phyloP scores from a whole-genome alignment of 768 basidiomycete genomes.

The Russula earlei region DNA sequence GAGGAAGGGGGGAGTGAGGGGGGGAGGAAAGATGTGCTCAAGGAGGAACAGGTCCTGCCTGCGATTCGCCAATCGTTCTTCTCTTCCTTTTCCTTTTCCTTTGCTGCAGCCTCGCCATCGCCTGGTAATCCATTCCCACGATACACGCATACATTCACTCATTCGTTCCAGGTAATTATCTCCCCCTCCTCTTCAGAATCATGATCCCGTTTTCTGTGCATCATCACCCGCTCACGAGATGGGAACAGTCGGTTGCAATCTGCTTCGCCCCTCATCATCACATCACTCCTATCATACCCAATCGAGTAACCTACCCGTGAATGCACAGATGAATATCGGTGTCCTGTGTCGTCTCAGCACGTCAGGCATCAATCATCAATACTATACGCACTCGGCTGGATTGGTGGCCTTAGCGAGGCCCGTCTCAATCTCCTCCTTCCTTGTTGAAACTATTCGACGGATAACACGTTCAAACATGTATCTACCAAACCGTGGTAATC shows the following conservation, averaged over 20 bases:
- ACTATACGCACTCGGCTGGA: conserved; percentile 48
- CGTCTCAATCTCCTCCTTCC: conserved; percentile 47
- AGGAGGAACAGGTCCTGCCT: neutral
- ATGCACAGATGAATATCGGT: conserved; percentile 70
- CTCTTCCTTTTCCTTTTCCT: no score
- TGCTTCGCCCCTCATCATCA: conserved; percentile 19
- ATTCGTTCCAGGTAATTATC: conserved; percentile 64
- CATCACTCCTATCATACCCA: neutral
- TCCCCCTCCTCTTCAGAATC: conserved; percentile 40
- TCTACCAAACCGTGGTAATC: no score
- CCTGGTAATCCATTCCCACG: neutral
- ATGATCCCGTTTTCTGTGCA: conserved; percentile 69
- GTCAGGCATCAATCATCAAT: no score
- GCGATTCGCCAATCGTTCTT: conserved; percentile 3
- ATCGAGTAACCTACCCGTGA: conserved; percentile 37
- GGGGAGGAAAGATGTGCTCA: neutral
- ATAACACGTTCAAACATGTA: neutral
- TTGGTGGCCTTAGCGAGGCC: conserved; percentile 53
- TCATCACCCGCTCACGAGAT: conserved; percentile 55
- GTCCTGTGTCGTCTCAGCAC: conserved; percentile 37
- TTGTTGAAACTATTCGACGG: conserved; percentile 31
- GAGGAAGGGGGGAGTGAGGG: neutral
- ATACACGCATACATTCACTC: neutral
- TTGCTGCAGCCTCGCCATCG: neutral
- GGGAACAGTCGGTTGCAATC: conserved; percentile 69